Evolutionary conservation across 352 stramenopile species (phyloP), one percentile per base, ranked within the genome.

Genomic region (Thalassiosira ordinaria): DNA sequence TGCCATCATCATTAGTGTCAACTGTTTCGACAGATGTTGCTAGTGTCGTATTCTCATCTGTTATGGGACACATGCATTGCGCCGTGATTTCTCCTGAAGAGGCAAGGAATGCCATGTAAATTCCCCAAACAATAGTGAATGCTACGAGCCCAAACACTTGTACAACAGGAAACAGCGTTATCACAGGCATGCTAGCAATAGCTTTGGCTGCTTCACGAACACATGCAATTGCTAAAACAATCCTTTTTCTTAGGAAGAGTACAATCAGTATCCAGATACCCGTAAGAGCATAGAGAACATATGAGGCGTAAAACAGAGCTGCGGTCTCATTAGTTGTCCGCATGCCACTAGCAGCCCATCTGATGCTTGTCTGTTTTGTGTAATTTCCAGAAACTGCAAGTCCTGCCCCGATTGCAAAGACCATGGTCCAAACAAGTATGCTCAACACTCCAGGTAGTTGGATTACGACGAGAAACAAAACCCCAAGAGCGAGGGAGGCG

Each of bases 151-250:
- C 90, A 26, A 84, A 35, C 18, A 78, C 78, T 78, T 96, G 91
- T 14, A 95, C 13, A 9, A 95, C 44, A 44, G 93, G 93, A 75
- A 95, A 91, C 22, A 93, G n/a, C 22, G 91, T 85, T 26, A 92
- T 84, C 0, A 91, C 18, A 37, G 89, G 80, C 90, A 95, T 95
- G 31, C 64, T 41, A 29, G 87, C 86, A 59, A 96, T 81, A 14
- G 88, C 89, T 41, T 79, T 82, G 2, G 86, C 82, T 27, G 91
- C 90, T 61, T 94, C 75, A 59, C 90, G 85, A 18, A 95, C 92
- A 73, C 95, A 92, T 14, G 63, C 65, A 53, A 96, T 91, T 18
- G 92, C 90, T 41, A 95, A 76, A 59, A 90, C 70, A 47, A 92
- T 91, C 35, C 90, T 76, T 47, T 91, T 92, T 22, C 90, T 80